Conservation (phyloP, 2,329 filamentous ascomycete genomes). For the Knoxdaviesia proteae region DNA sequence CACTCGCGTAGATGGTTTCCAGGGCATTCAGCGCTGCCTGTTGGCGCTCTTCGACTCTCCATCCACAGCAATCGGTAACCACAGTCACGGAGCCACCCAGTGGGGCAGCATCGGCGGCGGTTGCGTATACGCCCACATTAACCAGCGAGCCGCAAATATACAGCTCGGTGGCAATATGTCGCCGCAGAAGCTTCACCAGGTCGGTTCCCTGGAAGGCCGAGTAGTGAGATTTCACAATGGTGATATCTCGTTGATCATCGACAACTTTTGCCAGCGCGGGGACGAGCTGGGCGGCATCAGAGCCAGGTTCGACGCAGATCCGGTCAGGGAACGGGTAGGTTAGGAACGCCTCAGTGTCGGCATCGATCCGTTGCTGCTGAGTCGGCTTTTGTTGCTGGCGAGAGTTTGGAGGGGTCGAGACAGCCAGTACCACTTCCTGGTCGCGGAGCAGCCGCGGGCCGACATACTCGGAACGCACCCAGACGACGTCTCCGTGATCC, state of each 20-base stretch:
- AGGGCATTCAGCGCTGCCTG: constrained; percentile 49
- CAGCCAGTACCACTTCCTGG: constrained; percentile 23
- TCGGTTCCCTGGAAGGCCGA: constrained; percentile 65
- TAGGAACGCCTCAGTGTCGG: constrained; percentile 24
- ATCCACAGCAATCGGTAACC: constrained; percentile 76
- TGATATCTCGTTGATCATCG: constrained; percentile 26
- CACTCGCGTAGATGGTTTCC: constrained; percentile 53
- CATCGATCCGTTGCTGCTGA: neutral
- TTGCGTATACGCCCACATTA: constrained; percentile 79
- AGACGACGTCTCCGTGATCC: constrained; percentile 50
- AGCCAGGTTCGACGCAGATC: constrained; percentile 21
- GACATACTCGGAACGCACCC: constrained; percentile 61
- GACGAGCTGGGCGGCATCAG: constrained; percentile 24
- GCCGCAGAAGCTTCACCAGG: constrained; percentile 57
- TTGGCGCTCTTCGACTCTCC: constrained; percentile 48
- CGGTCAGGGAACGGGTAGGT: constrained; percentile 15
- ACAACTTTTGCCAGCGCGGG: constrained; percentile 18
- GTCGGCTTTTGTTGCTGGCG: constrained; percentile 1
- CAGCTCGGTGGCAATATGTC: constrained; percentile 71
- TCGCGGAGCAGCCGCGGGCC: constrained; percentile 35
- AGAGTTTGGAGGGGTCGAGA: constrained; percentile 9
- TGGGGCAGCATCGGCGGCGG: constrained; percentile 70
- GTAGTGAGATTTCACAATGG: constrained; percentile 55
- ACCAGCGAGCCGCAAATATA: constrained; percentile 74
- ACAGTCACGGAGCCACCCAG: constrained; percentile 77